phyloP scores from a whole-genome alignment of 805 yeast species.

The Candida morakotiae region DNA sequence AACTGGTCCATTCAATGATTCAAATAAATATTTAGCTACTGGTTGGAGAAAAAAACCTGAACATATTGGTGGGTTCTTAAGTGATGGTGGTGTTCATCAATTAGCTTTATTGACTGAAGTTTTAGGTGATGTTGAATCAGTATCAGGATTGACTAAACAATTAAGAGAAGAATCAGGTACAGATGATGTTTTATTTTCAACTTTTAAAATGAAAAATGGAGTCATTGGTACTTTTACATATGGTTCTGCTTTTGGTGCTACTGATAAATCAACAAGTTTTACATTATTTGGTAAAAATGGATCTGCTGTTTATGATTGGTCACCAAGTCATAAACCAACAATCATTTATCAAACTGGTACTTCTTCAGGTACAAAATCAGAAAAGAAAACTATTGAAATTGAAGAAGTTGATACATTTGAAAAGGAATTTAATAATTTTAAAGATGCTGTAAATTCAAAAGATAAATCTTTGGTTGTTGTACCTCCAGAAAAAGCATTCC shows the following conservation, averaged over 20 bases:
- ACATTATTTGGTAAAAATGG: constrained; percentile 79
- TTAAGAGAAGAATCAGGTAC: constrained; percentile 73
- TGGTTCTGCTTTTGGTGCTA: constrained; percentile 83
- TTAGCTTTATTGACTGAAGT: constrained; percentile 80
- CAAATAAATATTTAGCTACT: constrained; percentile 62
- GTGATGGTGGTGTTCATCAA: constrained; percentile 97
- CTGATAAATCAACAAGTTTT: constrained; percentile 63
- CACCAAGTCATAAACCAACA: constrained; percentile 43
- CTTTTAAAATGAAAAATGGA: constrained; percentile 56
- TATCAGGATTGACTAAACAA: constrained; percentile 77
- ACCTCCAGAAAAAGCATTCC: constrained; percentile 80
- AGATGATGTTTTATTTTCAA: constrained; percentile 75
- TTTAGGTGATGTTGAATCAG: constrained; percentile 66
- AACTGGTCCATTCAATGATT: constrained; percentile 65
- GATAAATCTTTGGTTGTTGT: constrained; percentile 56
- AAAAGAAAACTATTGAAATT: constrained; percentile 35
- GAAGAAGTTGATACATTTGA: constrained; percentile 42
- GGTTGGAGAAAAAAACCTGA: constrained; percentile 87
- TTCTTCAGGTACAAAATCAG: constrained; percentile 47
- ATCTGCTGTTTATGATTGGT: constrained; percentile 62
- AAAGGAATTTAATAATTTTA: constrained; percentile 47
- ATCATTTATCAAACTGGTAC: constrained; percentile 32
- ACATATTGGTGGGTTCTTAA: constrained; percentile 87
- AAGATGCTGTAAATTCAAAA: constrained; percentile 54
- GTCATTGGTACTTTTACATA: constrained; percentile 82